Base-by-base conservation (phyloP, 2,329 filamentous ascomycete species). In the Alternaria sp. region DNA sequence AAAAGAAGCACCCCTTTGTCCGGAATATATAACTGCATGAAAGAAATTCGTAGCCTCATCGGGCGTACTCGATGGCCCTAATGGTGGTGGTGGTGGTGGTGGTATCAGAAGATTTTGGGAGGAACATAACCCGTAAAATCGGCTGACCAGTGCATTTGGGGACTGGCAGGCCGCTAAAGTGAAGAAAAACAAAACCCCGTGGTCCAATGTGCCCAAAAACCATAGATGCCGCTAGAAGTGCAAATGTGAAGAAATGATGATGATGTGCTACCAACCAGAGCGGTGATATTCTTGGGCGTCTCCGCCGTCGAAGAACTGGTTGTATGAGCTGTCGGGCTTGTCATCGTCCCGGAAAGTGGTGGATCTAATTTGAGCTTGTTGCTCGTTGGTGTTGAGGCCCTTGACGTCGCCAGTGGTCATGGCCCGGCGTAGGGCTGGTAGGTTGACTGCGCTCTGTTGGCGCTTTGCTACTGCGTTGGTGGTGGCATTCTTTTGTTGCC, bases 401-500 rank as follows among this genome's bases (percentile, higher is more conserved):
- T 91, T 90, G 63, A 97, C 88, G 73, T 97, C 93, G 66, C 94
- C 91, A 2, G 94, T 91, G 29, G 76, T 78, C 62, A 71, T 71
- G 50, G 74, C 75, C 28, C 75, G 63, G 41, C 74, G 71, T 4
- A 76, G 66, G n/a, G 69, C 73, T 14, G 73, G 72, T 14, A 73
- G 64, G 4, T 65, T 68, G 23, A 68, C 67, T 4, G 72, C 72
- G 7, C 93, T 97, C 76, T 97, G 93, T 59, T 92, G 85, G 62
- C 94, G 88, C 83, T 97, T 96, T 57, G 97, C 84, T 54, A 94
- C 91, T 1, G 93, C 92, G 64, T 94, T 93, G 70, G 89, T 91
- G 7, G 92, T 94, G 33, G 91, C 90, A 58, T 92, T 92, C 84
- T 95, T 96, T 74, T 98, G 94, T 73, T 96, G 92, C 51, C 95